Base-by-base conservation (phyloP, 306 rosid species). In the Vigna mungo region DNA sequence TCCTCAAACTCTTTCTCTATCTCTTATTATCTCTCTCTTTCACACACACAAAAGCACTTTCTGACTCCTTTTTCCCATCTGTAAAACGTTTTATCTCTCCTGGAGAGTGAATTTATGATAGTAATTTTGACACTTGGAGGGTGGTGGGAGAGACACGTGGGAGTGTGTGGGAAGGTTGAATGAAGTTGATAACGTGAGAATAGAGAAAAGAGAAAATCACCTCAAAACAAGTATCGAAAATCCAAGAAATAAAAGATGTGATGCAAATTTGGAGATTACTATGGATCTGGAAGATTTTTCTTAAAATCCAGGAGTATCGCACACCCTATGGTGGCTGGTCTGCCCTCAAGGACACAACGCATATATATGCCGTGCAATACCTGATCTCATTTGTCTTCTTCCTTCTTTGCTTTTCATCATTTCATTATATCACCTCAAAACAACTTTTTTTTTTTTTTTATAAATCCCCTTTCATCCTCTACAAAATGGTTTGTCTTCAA, bases 291-390 rank as follows among this genome's bases (percentile, higher is more conserved):
- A 68, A 72, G 82, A 76, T 73, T 85, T 82, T 77, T 37, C 80
- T 71, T 80, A 72, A 82, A 84, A 87, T 87, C 87, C 82, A 71
- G 83, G 77, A 87, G 87, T 65, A 90, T 84, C 85, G 65, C 63
- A 76, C 23, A 9, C 23, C 64, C 82, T 34, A 4, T 60, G 77
- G 48, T 60, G 65, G n/a, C 2, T 36, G 78, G 77, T 76, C 81
- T 78, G 48, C 77, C 86, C 80, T 68, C 82, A 85, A 68, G 72
- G 81, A 81, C 90, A 83, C 95, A 82, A 27, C 30, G 23, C 76
- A 71, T 34, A 64, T 80, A 79, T 72, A 67, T 73, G 25, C 41
- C n/a, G 4, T 68, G 69, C 69, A 20, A 47, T 44, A 20, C 18
- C 81, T 76, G 69, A 60, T 69, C 78, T 75, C 80, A 79, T 90